These are phyloP conservation scores for Neospermospora avenae DNA, from an alignment of 2,329 filamentous ascomycete genomes.

Conservation along the genomic window DNA sequence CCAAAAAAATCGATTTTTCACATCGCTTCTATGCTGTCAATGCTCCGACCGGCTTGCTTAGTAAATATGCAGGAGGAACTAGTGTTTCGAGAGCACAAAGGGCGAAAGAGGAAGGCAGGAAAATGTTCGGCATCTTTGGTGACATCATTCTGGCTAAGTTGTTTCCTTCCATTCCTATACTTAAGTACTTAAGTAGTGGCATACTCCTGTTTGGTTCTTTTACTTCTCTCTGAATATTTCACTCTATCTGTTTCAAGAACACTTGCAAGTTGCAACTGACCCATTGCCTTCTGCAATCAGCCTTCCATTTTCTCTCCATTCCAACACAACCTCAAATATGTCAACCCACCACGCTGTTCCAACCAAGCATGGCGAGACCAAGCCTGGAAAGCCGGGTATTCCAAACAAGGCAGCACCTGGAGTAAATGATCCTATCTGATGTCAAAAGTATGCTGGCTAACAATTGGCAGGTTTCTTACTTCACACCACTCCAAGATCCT, in stretches of 20 bases:
- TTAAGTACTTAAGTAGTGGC: neutral
- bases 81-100: neutral
- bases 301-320: neutral
- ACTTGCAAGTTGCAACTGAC: no score
- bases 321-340: constrained; percentile 12
- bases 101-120: neutral
- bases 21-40: neutral
- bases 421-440: neutral
- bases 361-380: constrained; percentile 19
- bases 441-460: neutral
- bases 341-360: constrained; percentile 23
- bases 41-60: neutral
- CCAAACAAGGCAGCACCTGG: constrained; percentile 28
- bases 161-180: neutral
- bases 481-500: constrained; percentile 46
- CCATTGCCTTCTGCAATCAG: no score
- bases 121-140: neutral
- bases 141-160: constrained; percentile 11
- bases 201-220: neutral
- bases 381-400: constrained; percentile 14
- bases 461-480: constrained; percentile 38
- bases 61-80: neutral
- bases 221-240: no score
- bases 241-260: neutral
- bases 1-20: neutral